phyloP scores from a whole-genome alignment of 139 green algal species.

The Tetratostichococcus sp. region DNA sequence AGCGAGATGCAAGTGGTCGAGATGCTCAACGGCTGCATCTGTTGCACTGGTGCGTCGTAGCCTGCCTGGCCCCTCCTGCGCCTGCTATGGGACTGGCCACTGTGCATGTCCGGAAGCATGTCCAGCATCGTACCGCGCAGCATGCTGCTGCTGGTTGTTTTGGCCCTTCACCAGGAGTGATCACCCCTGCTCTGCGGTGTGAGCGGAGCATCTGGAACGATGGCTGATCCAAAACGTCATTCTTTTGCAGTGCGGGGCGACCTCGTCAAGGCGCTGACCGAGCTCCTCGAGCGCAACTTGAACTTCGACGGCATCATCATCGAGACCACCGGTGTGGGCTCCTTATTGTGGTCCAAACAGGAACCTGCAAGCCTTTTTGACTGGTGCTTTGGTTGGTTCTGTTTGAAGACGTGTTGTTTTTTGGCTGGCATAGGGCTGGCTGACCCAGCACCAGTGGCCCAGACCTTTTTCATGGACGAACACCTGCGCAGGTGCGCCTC shows the following conservation, averaged over 20 bases:
- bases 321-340: constrained; percentile 44
- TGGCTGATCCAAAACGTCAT: too few relatives aligned
- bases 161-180: too few relatives aligned
- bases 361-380: neutral
- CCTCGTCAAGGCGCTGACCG: constrained; percentile 75
- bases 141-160: too few relatives aligned
- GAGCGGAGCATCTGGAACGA: too few relatives aligned
- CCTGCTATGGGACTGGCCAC: too few relatives aligned
- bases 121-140: too few relatives aligned
- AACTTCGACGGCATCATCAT: constrained; percentile 85
- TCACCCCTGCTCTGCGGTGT: too few relatives aligned
- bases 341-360: neutral
- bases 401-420: too few relatives aligned
- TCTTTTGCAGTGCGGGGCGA: constrained; percentile 74
- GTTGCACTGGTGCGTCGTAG: constrained; percentile 43
- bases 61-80: constrained; percentile 1
- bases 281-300: constrained; percentile 69
- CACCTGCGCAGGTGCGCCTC: neutral
- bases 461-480: constrained; percentile 89
- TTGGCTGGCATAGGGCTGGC: constrained; percentile 69
- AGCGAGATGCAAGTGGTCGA: constrained; percentile 73
- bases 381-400: too few relatives aligned
- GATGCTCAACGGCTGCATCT: constrained; percentile 81
- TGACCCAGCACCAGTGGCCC: constrained; percentile 80
- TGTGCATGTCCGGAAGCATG: too few relatives aligned